phyloP scores from a whole-genome alignment of 768 basidiomycete species.

The Hemileccinum impolitum region DNA sequence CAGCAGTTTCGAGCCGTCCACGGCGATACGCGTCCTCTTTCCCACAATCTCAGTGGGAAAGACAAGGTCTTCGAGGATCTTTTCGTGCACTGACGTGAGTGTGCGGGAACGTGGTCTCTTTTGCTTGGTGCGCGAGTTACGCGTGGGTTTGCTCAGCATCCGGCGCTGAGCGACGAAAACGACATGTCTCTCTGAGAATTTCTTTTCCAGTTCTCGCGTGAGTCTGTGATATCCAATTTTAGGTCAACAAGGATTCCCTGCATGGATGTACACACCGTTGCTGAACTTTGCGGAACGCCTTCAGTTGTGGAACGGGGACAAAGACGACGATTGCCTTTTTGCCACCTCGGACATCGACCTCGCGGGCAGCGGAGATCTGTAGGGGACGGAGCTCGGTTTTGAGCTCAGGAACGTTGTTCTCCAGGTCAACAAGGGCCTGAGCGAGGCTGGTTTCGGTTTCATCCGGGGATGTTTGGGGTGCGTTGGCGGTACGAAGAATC shows the following conservation, averaged over 20 bases:
- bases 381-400: slow-evolving; percentile 93
- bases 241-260: slow-evolving; percentile 1
- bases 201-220: slow-evolving; percentile 99
- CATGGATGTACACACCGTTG: slow-evolving; percentile 56
- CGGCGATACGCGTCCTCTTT: slow-evolving; percentile 91
- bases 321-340: slow-evolving; percentile 99
- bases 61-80: slow-evolving; percentile 98
- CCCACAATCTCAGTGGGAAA: slow-evolving; percentile 99
- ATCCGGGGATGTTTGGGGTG: slow-evolving; percentile 83
- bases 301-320: slow-evolving; percentile 94
- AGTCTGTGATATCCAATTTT: slow-evolving; percentile 53
- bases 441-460: slow-evolving; percentile 90
- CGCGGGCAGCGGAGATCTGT: slow-evolving; percentile 97
- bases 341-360: slow-evolving; percentile 98
- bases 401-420: slow-evolving; percentile 97
- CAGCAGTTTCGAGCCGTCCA: slow-evolving; percentile 92
- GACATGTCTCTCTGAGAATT: slow-evolving; percentile 99
- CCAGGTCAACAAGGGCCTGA: slow-evolving; percentile 95
- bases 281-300: slow-evolving; percentile 98
- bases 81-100: slow-evolving; percentile 95
- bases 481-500: slow-evolving; percentile 95
- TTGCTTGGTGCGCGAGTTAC: slow-evolving; percentile 88
- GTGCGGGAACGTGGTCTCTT: slow-evolving; percentile 97
- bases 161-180: slow-evolving; percentile 98
- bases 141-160: slow-evolving; percentile 96